Evolutionary conservation across 495 filamentous ascomycete species (phyloP).

Genomic region (Friedmanniomyces simplex): DNA sequence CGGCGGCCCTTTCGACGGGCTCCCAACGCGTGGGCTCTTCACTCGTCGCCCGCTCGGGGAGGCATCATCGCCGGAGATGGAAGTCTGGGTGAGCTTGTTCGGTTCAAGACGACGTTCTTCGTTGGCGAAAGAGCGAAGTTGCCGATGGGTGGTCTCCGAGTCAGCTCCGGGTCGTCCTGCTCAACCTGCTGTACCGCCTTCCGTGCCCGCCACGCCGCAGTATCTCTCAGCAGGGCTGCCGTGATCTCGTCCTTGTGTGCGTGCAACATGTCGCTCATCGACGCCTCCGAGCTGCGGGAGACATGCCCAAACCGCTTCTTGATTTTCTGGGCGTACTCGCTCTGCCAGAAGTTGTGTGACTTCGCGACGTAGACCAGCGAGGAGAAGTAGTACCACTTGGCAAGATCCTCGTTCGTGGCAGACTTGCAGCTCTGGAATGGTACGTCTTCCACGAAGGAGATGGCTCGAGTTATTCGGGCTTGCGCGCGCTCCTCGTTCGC

Average conservation of each 20-base stretch:
- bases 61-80: background rate
- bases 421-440: conserved; percentile 31
- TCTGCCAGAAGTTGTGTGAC: conserved; percentile 60
- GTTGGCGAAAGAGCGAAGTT: conserved; percentile 8
- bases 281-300: conserved; percentile 16
- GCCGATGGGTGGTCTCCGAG: conserved; percentile 4
- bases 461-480: conserved; percentile 22
- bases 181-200: background rate
- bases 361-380: conserved; percentile 58
- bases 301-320: conserved; percentile 31
- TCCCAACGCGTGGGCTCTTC: background rate
- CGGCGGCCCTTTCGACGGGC: conserved; percentile 2
- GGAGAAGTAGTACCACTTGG: conserved; percentile 34
- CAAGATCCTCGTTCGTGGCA: conserved; percentile 31
- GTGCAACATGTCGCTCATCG: conserved; percentile 31
- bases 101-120: background rate
- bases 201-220: conserved; percentile 20
- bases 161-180: background rate
- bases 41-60: background rate
- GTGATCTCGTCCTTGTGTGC: conserved; percentile 26
- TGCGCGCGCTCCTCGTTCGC: conserved; percentile 27
- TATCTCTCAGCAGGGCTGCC: conserved; percentile 21
- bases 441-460: conserved; percentile 32
- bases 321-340: conserved; percentile 21
- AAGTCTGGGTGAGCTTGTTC: background rate